Percentiles rank a stretch among this genome's conserved stretches.
Conservation (phyloP, 345 rosid genomes). For the Bruguiera sexangula region DNA sequence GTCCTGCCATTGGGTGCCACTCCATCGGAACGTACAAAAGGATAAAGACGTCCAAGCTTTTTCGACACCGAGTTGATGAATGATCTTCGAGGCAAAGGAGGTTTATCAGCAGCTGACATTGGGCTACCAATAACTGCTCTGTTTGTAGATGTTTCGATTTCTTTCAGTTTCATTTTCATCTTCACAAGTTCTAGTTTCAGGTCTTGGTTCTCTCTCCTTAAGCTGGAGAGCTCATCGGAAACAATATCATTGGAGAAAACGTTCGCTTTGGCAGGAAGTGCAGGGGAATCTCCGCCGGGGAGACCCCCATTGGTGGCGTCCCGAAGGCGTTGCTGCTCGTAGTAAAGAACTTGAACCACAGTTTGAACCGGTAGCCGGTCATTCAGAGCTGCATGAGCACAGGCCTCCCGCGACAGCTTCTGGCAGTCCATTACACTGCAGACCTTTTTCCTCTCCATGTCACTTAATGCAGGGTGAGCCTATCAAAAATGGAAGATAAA, state of each 20-base stretch:
- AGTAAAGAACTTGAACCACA: slow-evolving; percentile 88
- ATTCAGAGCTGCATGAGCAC: slow-evolving; percentile 94
- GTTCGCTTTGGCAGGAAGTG: slow-evolving; percentile 33
- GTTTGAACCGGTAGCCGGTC: slow-evolving; percentile 89
- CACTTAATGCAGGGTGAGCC: slow-evolving; percentile 87
- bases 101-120: slow-evolving; percentile 52
- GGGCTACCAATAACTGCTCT: slow-evolving; percentile 39
- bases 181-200: slow-evolving; percentile 70
- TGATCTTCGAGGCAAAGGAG: slow-evolving; percentile 74
- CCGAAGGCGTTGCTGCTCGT: slow-evolving; percentile 82
- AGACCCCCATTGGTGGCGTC: slow-evolving; percentile 52
- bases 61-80: slow-evolving; percentile 69
- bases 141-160: slow-evolving; percentile 42
- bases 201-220: slow-evolving; percentile 75
- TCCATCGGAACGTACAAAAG: slow-evolving; percentile 50
- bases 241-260: slow-evolving; percentile 33
- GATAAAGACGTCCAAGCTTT: slow-evolving; percentile 74
- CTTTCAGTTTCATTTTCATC: slow-evolving; percentile 83
- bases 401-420: slow-evolving; percentile 85
- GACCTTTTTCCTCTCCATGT: slow-evolving; percentile 88
- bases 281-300: slow-evolving; percentile 32
- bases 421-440: slow-evolving; percentile 96
- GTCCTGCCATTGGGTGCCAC: slow-evolving; percentile 42
- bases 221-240: slow-evolving; percentile 58
- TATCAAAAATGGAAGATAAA: slow-evolving; percentile 17